These are phyloP conservation scores for Metschnikowia cerradonensis DNA, from an alignment of 805 yeast species.

Conservation along the genomic window DNA sequence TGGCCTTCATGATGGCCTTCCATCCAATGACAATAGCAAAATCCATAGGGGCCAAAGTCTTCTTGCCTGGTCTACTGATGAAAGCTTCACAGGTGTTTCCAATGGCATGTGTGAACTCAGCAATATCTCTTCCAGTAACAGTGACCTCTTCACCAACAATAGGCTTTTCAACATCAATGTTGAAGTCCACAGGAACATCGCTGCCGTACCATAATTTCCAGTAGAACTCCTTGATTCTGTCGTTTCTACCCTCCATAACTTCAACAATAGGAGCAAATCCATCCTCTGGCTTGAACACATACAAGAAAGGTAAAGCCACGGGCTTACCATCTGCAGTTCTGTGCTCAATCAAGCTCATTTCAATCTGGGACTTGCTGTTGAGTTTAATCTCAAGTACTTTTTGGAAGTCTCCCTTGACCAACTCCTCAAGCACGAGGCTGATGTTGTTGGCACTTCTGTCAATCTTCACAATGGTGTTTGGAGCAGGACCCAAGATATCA, in stretches of 20 bases:
- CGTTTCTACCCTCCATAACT: conserved; percentile 84
- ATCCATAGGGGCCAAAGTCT: conserved; percentile 95
- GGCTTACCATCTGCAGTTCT: conserved; percentile 78
- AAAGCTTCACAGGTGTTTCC: conserved; percentile 97
- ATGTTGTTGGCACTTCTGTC: conserved; percentile 53
- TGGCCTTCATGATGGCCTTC: conserved; percentile 97
- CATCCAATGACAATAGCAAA: conserved; percentile 98
- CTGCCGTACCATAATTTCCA: conserved; percentile 95
- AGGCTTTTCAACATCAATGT: conserved; percentile 65
- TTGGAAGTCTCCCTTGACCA: conserved; percentile 63
- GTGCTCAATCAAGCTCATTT: conserved; percentile 75
- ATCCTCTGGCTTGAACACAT: conserved; percentile 72
- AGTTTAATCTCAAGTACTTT: conserved; percentile 64
- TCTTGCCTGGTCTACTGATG: conserved; percentile 80
- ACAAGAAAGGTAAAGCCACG: conserved; percentile 71
- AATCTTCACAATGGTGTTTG: conserved; percentile 59
- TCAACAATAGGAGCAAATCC: conserved; percentile 97
- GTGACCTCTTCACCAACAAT: conserved; percentile 67
- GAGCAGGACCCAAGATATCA: conserved; percentile 72
- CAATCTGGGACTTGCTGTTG: conserved; percentile 49
- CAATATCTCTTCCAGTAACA: conserved; percentile 71
- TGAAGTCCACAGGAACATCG: conserved; percentile 54
- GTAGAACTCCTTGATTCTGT: conserved; percentile 90
- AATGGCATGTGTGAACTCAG: conserved; percentile 93
- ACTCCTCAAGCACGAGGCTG: conserved; percentile 62